Evolutionary conservation across 2,329 filamentous ascomycete genomes (phyloP).

Genomic region (Elsinoe batatas): DNA sequence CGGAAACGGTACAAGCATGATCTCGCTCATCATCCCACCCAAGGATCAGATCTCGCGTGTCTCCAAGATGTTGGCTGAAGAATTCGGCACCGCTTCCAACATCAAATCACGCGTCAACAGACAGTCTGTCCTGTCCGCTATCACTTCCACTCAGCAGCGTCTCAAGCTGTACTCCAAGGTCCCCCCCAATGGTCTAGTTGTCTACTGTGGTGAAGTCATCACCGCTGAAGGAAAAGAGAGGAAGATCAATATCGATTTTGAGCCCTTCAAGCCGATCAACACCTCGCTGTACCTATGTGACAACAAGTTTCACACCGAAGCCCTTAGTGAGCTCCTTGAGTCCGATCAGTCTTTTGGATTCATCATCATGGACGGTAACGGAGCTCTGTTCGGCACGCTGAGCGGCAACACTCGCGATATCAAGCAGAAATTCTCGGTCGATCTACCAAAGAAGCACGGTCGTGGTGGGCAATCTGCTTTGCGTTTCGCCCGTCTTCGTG

Average conservation of each 20-base stretch:
- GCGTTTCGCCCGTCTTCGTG: constrained; percentile 97
- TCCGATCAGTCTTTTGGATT: constrained; percentile 99
- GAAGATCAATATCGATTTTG: constrained; percentile 99
- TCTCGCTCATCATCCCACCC: constrained; percentile 96
- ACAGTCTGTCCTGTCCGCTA: constrained; percentile 93
- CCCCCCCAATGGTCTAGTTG: constrained; percentile 89
- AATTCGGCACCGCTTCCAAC: constrained; percentile 81
- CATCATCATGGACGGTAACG: constrained; percentile 99
- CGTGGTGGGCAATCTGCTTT: constrained; percentile 99
- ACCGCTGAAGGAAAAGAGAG: constrained; percentile 96
- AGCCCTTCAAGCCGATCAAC: constrained; percentile 99
- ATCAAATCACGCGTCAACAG: constrained; percentile 99
- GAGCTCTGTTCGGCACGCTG: constrained; percentile 89
- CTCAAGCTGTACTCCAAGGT: constrained; percentile 99
- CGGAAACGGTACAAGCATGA: constrained; percentile 99
- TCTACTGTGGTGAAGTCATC: constrained; percentile 99
- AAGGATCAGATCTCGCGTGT: constrained; percentile 96
- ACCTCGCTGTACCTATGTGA: constrained; percentile 98
- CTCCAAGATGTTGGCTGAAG: constrained; percentile 99
- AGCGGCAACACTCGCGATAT: constrained; percentile 96
- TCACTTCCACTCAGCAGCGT: constrained; percentile 97
- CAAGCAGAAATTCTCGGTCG: constrained; percentile 95
- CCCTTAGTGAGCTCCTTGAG: constrained; percentile 90
- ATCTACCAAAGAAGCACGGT: constrained; percentile 99
- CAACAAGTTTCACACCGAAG: constrained; percentile 99